Conservation (phyloP, 306 rosid genomes). For the Luffa aegyptiaca region DNA sequence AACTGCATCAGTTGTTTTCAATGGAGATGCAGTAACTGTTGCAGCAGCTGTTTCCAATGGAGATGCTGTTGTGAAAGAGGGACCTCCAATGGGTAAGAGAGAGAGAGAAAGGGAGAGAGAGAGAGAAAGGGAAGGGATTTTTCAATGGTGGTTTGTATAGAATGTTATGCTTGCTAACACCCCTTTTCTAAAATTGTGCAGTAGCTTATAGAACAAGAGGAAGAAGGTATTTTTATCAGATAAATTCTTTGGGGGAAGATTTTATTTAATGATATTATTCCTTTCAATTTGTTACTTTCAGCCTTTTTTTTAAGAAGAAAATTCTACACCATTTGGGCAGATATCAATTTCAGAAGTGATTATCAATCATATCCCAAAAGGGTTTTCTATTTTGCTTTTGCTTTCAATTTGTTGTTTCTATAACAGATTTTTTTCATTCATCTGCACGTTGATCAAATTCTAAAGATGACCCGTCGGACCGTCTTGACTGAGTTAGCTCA, state of each 20-base stretch:
- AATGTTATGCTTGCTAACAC: not conserved
- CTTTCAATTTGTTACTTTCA: not conserved
- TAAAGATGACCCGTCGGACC: not conserved
- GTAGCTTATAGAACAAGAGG: conserved; percentile 13
- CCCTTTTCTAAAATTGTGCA: conserved; percentile 8
- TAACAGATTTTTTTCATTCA: not conserved
- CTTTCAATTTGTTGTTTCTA: not conserved
- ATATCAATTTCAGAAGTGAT: not conserved
- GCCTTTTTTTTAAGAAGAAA: not conserved
- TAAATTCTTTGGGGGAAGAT: conserved; percentile 8
- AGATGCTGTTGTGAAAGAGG: conserved; percentile 6
- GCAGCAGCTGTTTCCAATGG: conserved; percentile 5
- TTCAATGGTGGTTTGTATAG: conserved; percentile 11
- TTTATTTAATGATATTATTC: conserved; percentile 6
- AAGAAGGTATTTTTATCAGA: not conserved
- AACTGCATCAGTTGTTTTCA: not conserved
- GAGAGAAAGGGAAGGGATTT: not conserved
- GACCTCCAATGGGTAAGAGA: not conserved
- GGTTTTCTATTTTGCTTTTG: not conserved
- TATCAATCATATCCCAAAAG: not conserved
- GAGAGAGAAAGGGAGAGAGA: not conserved
- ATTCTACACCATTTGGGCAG: not conserved
- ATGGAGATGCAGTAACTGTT: not conserved
- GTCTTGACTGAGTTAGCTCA: not conserved
- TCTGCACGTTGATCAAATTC: not conserved